phyloP scores from a whole-genome alignment of 192 early-diverging fungal genomes.

The Tieghemiomyces parasiticus region DNA sequence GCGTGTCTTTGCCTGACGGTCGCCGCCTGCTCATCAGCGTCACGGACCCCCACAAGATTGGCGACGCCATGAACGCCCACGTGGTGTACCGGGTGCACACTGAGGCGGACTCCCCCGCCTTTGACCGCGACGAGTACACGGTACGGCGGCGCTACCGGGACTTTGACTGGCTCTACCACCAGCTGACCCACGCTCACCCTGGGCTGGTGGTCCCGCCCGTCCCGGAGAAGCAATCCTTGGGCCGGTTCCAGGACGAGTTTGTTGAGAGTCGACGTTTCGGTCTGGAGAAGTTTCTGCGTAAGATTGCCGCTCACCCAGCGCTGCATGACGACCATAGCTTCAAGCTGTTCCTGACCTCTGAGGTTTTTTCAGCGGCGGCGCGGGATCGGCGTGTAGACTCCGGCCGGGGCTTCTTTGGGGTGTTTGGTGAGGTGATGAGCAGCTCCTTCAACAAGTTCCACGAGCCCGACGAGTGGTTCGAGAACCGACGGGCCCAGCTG shows the following conservation, averaged over 20 bases:
- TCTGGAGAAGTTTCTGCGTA: constrained; percentile 68
- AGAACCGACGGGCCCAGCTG: constrained; percentile 51
- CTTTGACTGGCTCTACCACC: constrained; percentile 85
- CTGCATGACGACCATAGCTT: constrained; percentile 73
- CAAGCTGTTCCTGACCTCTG: constrained; percentile 74
- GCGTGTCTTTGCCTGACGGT: no score
- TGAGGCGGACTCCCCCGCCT: constrained; percentile 66
- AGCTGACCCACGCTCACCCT: constrained; percentile 59
- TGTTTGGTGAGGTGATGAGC: constrained; percentile 57
- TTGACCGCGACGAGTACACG: constrained; percentile 54
- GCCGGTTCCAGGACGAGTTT: constrained; percentile 92
- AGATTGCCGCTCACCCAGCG: constrained; percentile 64
- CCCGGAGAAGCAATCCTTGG: constrained; percentile 84
- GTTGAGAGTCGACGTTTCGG: constrained; percentile 72
- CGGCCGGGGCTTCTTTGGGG: constrained; percentile 33
- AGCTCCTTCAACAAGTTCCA: constrained; percentile 48
- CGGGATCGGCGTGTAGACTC: constrained; percentile 16
- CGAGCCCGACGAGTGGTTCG: constrained; percentile 68
- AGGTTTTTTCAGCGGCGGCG: constrained; percentile 55
- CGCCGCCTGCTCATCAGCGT: no score
- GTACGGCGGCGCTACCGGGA: constrained; percentile 85
- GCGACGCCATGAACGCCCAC: constrained; percentile 72
- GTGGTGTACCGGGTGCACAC: constrained; percentile 79
- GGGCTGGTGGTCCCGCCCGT: constrained; percentile 86
- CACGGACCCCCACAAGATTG: constrained; percentile 78